Base-by-base conservation (phyloP, 179 eudicot genomes). In the Beta macrorhiza region DNA sequence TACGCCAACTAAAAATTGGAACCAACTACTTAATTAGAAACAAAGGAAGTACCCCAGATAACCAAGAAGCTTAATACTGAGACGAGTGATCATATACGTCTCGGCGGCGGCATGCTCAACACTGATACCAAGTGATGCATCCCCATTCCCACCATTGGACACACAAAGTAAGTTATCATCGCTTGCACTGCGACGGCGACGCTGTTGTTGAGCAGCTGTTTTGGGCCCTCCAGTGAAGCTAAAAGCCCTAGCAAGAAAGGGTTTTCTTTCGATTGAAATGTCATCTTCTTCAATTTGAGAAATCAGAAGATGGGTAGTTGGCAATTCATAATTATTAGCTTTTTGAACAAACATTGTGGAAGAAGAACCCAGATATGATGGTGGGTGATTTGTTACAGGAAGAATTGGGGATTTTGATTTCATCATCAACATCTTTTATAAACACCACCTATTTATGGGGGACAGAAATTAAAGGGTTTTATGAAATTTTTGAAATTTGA, bases 71-170 rank as follows among this genome's bases (percentile, higher is more conserved):
- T 85, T 89, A 81, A 93, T 89, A 79, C 88, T 87, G 63, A 92
- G 88, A 5, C 93, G 86, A 55, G 97, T 91, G 68, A 96, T 59
- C 84, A 94, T 81, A 77, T 79, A 89, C 49, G 97, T 92, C 89
- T 92, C 94, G 8, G 93, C 80, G 57, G 96, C 99, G 14, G 91
- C 98, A 74, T 90, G 94, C 22, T 91, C 89, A 20, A 93, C 90
- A 80, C 86, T 85, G 11, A 84, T 73, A n/a, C 84, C 74, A 53
- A 93, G 72, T 1, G 97, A 85, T 7, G n/a, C n/a, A 74, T 49
- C 76, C 61, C 22, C 77, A 7, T 56, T 83, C 12, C 58, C 37
- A 45, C 74, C 84, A 58, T 64, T 78, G 32, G 78, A 81, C 9
- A 80, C 42, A 10, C 79, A 78, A 5, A 63, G 19, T 5, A 89